Evolutionary conservation across 306 rosid species (phyloP), one percentile per base, ranked within the genome.

Genomic region (Argentina anserina): DNA sequence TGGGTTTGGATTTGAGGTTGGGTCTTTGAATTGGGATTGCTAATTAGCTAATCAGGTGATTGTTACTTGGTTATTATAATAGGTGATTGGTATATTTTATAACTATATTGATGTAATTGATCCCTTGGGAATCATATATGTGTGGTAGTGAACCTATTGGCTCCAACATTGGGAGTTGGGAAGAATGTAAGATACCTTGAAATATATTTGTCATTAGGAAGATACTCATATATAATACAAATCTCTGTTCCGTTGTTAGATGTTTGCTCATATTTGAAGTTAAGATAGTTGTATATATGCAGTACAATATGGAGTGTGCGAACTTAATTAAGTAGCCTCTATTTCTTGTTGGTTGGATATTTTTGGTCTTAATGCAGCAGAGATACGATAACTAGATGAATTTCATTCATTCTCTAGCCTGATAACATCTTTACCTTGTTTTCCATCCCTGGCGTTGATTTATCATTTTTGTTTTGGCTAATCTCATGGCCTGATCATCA

Each of bases 1-100:
- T 69, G 43, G 52, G 87, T 67, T 78, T 92, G 82, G 95, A 92
- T 83, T 85, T 92, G 76, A 88, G 89, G 85, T 82, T 92, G 87
- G 89, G 89, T 26, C 87, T 81, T 3, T 86, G 72, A 80, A 25
- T 1, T 26, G 25, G 23, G n/a, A 33, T 55, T 28, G 37, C 9
- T 34, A 13, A 14, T 7, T 42, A 6, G 53, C 28, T 34, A 3
- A 2, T 12, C 49, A 7, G 65, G 65, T 29, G 42, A 52, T 17
- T 14, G 53, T 66, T 41, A 65, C 70, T 65, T 14, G 61, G 61
- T 55, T 58, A 45, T 15, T 2, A 28, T 58, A n/a, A n/a, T 58
- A 12, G 64, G 61, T 55, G 33, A 52, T 6, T 47, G 28, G 28
- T 52, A 52, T 1, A 55, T 55, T 58, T 2, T 58, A n/a, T 58